A percentile compares a stretch with the other conserved stretches of the same genome.
Conservation (phyloP, 2,329 filamentous ascomycete genomes). For the Pseudopithomyces maydicus region DNA sequence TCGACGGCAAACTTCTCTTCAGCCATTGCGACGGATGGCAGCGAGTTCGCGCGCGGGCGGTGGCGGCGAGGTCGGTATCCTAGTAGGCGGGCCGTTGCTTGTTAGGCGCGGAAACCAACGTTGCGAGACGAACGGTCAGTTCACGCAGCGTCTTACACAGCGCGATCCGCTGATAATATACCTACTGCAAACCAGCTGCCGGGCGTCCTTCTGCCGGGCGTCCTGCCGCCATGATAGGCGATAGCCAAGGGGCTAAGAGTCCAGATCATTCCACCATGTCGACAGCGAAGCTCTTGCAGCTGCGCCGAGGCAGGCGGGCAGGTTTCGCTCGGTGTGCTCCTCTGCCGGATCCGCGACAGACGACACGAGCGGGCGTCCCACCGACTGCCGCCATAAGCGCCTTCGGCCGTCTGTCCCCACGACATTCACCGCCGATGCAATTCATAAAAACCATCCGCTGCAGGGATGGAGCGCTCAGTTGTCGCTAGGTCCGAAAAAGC, state of each 20-base stretch:
- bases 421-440: too few species aligned
- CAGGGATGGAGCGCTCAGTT: too few species aligned
- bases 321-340: too few species aligned
- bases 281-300: too few species aligned
- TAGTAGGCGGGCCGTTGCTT: not conserved
- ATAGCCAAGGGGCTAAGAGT: not conserved
- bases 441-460: too few species aligned
- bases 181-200: not conserved
- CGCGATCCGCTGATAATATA: not conserved
- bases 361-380: too few species aligned
- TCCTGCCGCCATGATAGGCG: not conserved
- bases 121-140: not conserved
- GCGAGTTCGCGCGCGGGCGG: not conserved
- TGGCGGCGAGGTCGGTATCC: not conserved
- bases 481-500: too few species aligned
- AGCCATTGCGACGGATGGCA: not conserved
- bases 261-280: not conserved
- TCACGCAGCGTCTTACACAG: not conserved
- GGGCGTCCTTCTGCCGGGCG: not conserved
- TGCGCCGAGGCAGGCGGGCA: too few species aligned
- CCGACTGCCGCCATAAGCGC: too few species aligned
- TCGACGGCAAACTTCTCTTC: slow-evolving; percentile 24
- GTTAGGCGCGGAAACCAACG: not conserved
- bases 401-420: too few species aligned
- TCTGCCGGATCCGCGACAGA: too few species aligned